Percentiles rank a stretch among this genome's conserved stretches.
phyloP scores from a whole-genome alignment of 2,329 filamentous ascomycete genomes.

The Coleophoma crateriformis region DNA sequence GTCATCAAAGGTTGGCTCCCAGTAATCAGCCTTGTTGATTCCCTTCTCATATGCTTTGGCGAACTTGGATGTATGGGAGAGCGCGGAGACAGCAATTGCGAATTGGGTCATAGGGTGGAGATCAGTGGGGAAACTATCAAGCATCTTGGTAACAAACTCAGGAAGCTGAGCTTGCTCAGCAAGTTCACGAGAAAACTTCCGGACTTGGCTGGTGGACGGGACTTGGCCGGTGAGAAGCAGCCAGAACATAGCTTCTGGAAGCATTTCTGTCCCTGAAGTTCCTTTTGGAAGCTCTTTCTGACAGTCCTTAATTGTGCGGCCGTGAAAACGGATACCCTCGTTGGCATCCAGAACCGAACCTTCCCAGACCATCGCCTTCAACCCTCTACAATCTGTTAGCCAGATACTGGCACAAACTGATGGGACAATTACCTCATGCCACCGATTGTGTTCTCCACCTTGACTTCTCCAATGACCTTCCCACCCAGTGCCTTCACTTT shows the following conservation, averaged over 20 bases:
- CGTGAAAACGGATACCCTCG: slow-evolving; percentile 97
- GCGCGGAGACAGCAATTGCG: slow-evolving; percentile 87
- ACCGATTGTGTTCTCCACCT: slow-evolving; percentile 88
- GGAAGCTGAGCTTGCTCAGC: slow-evolving; percentile 83
- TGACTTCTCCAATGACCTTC: slow-evolving; percentile 86
- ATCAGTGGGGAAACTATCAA: slow-evolving; percentile 82
- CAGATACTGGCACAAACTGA: background rate
- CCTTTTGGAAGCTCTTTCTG: slow-evolving; percentile 92
- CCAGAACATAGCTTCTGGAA: slow-evolving; percentile 99
- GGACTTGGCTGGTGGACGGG: slow-evolving; percentile 75
- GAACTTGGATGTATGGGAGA: slow-evolving; percentile 92
- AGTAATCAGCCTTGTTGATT: slow-evolving; percentile 93
- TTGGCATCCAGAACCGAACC: slow-evolving; percentile 94
- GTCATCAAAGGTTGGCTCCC: slow-evolving; percentile 97
- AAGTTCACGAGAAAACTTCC: slow-evolving; percentile 76
- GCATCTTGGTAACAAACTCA: slow-evolving; percentile 76
- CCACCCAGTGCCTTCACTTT: slow-evolving; percentile 82
- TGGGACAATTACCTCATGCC: slow-evolving; percentile 67
- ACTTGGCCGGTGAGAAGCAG: slow-evolving; percentile 90
- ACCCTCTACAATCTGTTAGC: slow-evolving; percentile 46
- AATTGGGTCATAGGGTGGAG: slow-evolving; percentile 99
- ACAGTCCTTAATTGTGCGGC: slow-evolving; percentile 96
- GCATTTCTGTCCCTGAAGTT: slow-evolving; percentile 88
- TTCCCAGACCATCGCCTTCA: slow-evolving; percentile 99
- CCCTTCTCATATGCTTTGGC: slow-evolving; percentile 89